Conservation (phyloP, 257 asterid genomes). For the Leonotis leonurus region DNA sequence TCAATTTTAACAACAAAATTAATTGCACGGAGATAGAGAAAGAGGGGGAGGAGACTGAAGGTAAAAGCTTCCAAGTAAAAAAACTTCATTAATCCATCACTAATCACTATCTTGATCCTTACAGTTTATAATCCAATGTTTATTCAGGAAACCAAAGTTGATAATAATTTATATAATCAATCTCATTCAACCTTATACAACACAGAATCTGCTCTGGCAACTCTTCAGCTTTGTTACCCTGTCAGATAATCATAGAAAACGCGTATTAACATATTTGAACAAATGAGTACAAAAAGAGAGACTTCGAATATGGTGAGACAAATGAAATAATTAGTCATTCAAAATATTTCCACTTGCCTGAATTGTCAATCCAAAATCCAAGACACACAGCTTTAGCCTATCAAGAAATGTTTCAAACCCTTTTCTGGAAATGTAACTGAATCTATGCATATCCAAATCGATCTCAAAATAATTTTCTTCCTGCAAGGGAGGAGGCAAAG, state of each 20-base stretch:
- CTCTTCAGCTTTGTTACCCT: constrained; percentile 95
- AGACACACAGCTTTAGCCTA: constrained; percentile 65
- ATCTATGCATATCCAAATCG: constrained; percentile 94
- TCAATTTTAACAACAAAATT: neutral
- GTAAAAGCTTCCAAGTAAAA: constrained; percentile 4
- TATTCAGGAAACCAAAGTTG: constrained; percentile 49
- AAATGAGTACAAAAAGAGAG: neutral
- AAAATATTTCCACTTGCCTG: constrained; percentile 49
- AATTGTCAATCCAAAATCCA: constrained; percentile 91
- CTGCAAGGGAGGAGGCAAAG: constrained; percentile 29
- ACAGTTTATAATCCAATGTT: constrained; percentile 29
- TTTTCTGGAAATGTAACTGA: constrained; percentile 89
- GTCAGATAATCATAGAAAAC: constrained; percentile 18
- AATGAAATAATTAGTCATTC: neutral
- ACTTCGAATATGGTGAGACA: neutral
- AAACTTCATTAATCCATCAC: constrained; percentile 19
- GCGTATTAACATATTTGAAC: neutral
- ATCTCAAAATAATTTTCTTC: constrained; percentile 86
- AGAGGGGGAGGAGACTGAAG: neutral
- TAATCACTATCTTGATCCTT: constrained; percentile 15
- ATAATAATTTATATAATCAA: constrained; percentile 74
- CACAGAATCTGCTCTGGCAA: constrained; percentile 91
- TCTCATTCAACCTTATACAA: constrained; percentile 73
- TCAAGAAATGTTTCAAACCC: constrained; percentile 83
- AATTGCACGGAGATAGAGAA: neutral